A percentile compares a stretch with the other conserved stretches of the same genome.
phyloP scores from a whole-genome alignment of 1,139 yeast genomes.

The Magnusiomyces tetraspermus region DNA sequence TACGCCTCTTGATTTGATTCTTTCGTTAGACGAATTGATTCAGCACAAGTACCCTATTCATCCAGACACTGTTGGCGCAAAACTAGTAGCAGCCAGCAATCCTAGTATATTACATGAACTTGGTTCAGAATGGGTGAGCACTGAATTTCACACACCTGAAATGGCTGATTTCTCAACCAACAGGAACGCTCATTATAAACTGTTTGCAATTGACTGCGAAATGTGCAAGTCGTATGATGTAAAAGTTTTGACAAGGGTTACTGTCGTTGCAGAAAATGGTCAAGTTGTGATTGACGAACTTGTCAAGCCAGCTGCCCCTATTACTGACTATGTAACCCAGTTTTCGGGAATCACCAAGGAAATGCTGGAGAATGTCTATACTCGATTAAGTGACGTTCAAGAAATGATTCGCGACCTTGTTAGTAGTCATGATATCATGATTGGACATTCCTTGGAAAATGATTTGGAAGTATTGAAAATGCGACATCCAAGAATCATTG shows the following conservation, averaged over 20 bases:
- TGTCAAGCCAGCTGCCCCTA: conserved; percentile 66
- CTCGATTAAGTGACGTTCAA: conserved; percentile 62
- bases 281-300: conserved; percentile 56
- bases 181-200: conserved; percentile 40
- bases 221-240: conserved; percentile 65
- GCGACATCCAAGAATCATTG: conserved; percentile 63
- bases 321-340: conserved; percentile 68
- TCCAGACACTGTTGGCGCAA: conserved; percentile 25
- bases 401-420: conserved; percentile 44
- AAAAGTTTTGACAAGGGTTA: conserved; percentile 65
- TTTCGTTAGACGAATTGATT: conserved; percentile 40
- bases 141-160: conserved; percentile 41
- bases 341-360: conserved; percentile 84
- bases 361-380: conserved; percentile 49
- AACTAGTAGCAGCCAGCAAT: conserved; percentile 10
- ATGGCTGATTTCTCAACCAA: background rate
- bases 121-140: conserved; percentile 47
- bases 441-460: conserved; percentile 91
- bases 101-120: conserved; percentile 17
- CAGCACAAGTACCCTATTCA: conserved; percentile 56
- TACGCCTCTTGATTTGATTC: conserved; percentile 43
- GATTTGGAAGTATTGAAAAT: conserved; percentile 77
- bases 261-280: conserved; percentile 51
- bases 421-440: conserved; percentile 53
- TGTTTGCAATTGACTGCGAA: conserved; percentile 86